Conservation (phyloP, 768 basidiomycete genomes). For the Lactarius akahatsu region DNA sequence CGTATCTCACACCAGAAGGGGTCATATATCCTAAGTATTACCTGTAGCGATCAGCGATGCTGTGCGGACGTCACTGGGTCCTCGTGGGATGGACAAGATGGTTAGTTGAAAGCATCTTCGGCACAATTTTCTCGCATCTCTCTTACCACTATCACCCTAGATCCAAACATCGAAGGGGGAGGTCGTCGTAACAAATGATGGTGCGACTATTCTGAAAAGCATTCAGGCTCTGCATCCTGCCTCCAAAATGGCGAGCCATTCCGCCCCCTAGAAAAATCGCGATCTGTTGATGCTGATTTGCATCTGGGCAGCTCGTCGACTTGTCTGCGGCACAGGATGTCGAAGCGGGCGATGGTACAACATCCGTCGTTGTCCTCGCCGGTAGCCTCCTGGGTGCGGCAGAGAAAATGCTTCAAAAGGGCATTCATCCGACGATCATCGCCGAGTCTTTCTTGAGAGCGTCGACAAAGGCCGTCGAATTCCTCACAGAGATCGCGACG, state of each 20-base stretch:
- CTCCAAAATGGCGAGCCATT: slow-evolving; percentile 82
- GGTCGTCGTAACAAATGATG: slow-evolving; percentile 98
- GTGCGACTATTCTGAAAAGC: slow-evolving; percentile 94
- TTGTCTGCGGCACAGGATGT: slow-evolving; percentile 97
- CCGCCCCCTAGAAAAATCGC: not conserved
- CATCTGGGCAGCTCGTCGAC: slow-evolving; percentile 76
- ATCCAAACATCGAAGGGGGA: slow-evolving; percentile 97
- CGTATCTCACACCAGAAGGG: slow-evolving; percentile 41
- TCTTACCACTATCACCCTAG: slow-evolving; percentile 42
- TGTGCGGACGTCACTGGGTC: slow-evolving; percentile 93
- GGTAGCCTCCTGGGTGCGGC: slow-evolving; percentile 91
- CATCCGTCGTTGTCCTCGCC: slow-evolving; percentile 94
- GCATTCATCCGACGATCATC: slow-evolving; percentile 96
- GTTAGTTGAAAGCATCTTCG: slow-evolving; percentile 41
- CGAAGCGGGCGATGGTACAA: slow-evolving; percentile 98
- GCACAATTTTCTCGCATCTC: not conserved
- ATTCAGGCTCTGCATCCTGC: slow-evolving; percentile 97
- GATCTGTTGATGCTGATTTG: slow-evolving; percentile 1
- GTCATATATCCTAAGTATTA: slow-evolving; percentile 19
- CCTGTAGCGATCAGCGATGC: slow-evolving; percentile 90
- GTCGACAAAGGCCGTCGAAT: slow-evolving; percentile 90
- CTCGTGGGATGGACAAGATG: slow-evolving; percentile 99
- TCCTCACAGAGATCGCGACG: slow-evolving; percentile 86
- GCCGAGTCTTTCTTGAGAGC: slow-evolving; percentile 95
- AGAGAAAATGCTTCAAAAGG: slow-evolving; percentile 94